Conservation (phyloP, 345 rosid species). For the Syzygium oleosum region DNA sequence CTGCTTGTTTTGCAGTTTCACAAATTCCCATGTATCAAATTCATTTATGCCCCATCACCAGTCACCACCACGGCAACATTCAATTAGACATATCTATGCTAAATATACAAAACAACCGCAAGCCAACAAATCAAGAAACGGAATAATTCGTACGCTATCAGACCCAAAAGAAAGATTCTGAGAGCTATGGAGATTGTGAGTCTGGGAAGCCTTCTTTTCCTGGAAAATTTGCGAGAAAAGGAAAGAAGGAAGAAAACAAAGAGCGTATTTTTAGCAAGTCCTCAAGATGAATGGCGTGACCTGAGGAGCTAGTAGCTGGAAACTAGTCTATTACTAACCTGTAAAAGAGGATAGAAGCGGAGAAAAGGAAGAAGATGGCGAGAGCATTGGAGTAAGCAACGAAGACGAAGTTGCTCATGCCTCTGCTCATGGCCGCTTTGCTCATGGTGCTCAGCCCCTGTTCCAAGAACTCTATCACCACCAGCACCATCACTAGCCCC, state of each 20-base stretch:
- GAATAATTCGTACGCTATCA: constrained; percentile 7
- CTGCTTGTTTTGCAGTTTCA: background rate
- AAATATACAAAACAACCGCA: background rate
- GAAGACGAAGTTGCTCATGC: constrained; percentile 21
- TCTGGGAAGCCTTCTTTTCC: constrained; percentile 11
- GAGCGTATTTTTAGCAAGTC: background rate
- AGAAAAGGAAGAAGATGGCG: constrained; percentile 17
- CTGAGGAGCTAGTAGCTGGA: background rate
- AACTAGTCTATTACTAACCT: constrained; percentile 1
- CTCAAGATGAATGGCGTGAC: background rate
- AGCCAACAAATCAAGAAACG: background rate
- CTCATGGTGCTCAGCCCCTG: constrained; percentile 15
- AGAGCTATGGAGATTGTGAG: constrained; percentile 9
- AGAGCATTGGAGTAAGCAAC: constrained; percentile 19
- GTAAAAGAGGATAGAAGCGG: constrained; percentile 18
- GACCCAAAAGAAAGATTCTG: constrained; percentile 17
- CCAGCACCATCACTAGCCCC: constrained; percentile 18
- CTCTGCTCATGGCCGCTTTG: constrained; percentile 31
- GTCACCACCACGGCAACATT: background rate
- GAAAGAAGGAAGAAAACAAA: background rate
- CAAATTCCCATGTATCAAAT: background rate
- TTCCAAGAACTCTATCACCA: constrained; percentile 16
- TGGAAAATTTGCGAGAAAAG: background rate
- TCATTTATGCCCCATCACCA: background rate
- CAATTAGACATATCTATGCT: background rate